These are phyloP conservation scores for Talaromyces trachyspermus DNA, from an alignment of 495 filamentous ascomycete genomes.

Conservation along the genomic window DNA sequence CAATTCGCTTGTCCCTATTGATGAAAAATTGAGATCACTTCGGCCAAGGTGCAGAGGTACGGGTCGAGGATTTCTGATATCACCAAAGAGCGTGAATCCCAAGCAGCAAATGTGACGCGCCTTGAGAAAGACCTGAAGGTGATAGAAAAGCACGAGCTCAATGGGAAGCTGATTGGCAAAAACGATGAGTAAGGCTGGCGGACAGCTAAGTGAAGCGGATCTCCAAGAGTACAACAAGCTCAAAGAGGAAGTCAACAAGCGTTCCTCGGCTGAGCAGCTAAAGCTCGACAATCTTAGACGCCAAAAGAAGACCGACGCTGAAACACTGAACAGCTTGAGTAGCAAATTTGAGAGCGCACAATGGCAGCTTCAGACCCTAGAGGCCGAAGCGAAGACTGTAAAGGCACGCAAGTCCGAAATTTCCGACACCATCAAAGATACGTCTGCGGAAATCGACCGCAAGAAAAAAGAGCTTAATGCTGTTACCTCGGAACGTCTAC, in stretches of 20 bases:
- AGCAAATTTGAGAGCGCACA: slow-evolving; percentile 75
- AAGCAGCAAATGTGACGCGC: slow-evolving; percentile 57
- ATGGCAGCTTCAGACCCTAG: slow-evolving; percentile 62
- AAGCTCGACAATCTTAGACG: slow-evolving; percentile 77
- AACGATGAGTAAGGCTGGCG: slow-evolving; percentile 73
- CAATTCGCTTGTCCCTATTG: slow-evolving; percentile 77
- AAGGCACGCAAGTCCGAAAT: slow-evolving; percentile 56
- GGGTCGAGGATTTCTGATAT: slow-evolving; percentile 61
- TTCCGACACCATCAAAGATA: slow-evolving; percentile 53
- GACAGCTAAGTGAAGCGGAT: slow-evolving; percentile 77
- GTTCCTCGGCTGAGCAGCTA: slow-evolving; percentile 71
- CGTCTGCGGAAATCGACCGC: slow-evolving; percentile 66
- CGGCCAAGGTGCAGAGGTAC: slow-evolving; percentile 57
- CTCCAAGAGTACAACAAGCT: slow-evolving; percentile 84
- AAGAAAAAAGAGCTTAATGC: slow-evolving; percentile 90
- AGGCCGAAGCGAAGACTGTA: slow-evolving; percentile 63
- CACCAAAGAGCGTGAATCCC: slow-evolving; percentile 64
- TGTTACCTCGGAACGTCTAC: slow-evolving; percentile 74
- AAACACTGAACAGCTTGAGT: slow-evolving; percentile 76
- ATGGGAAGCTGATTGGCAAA: slow-evolving; percentile 84
- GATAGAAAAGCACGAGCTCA: slow-evolving; percentile 82
- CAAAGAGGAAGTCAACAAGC: slow-evolving; percentile 77
- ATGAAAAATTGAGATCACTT: slow-evolving; percentile 83
- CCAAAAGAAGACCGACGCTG: slow-evolving; percentile 81
- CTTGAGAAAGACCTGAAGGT: slow-evolving; percentile 69